Conservation (phyloP, 192 early-diverging fungal genomes). For the Chytriomyces sp. region DNA sequence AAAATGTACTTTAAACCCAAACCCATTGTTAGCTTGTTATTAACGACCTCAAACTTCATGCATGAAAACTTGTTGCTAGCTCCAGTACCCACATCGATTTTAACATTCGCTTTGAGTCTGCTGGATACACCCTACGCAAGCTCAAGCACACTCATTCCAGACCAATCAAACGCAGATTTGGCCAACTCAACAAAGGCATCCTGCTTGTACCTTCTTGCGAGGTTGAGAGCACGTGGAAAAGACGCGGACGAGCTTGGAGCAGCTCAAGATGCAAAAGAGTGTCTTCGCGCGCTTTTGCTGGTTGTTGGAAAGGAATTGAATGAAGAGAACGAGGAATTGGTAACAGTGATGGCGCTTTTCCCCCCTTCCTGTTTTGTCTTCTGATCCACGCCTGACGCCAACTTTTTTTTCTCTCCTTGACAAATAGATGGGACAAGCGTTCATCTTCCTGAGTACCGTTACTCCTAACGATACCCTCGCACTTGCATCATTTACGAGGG, state of each 20-base stretch:
- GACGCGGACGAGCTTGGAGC: neutral
- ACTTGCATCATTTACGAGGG: slow-evolving; percentile 2
- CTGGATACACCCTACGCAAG: neutral
- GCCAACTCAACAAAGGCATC: slow-evolving; percentile 16
- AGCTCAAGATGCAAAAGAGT: slow-evolving; percentile 25
- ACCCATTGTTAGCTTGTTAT: neutral
- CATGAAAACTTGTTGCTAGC: neutral
- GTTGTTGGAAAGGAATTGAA: slow-evolving; percentile 19
- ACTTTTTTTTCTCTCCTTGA: neutral
- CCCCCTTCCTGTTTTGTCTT: neutral
- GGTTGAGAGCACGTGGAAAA: slow-evolving; percentile 5
- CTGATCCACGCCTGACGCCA: neutral
- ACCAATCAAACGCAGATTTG: slow-evolving; percentile 2
- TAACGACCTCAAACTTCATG: neutral
- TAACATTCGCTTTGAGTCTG: slow-evolving; percentile 21
- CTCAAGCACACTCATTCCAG: slow-evolving; percentile 14
- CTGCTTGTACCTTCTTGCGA: slow-evolving; percentile 15
- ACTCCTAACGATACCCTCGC: slow-evolving; percentile 22
- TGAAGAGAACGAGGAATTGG: slow-evolving; percentile 22
- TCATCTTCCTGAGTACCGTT: slow-evolving; percentile 23
- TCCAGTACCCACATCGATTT: slow-evolving; percentile 7
- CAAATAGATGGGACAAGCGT: slow-evolving; percentile 15
- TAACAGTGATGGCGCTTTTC: neutral
- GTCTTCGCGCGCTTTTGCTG: neutral
- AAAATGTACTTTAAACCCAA: slow-evolving; percentile 13